A percentile compares a stretch with the other conserved stretches of the same genome.
Conservation (phyloP, 106 monocot species). For the Ottelia alismoides region DNA sequence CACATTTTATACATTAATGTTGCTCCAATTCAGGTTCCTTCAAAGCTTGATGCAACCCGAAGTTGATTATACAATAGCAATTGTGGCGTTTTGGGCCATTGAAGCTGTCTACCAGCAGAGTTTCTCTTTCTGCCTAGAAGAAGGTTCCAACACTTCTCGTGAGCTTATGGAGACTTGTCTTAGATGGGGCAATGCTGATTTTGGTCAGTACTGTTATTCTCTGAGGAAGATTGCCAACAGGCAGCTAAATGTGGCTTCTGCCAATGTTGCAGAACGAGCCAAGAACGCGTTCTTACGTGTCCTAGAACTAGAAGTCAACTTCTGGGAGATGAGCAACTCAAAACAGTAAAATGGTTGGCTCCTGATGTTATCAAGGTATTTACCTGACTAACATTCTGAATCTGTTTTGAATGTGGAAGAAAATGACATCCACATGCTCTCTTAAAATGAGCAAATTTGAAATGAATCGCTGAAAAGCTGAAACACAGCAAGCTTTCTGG, state of each 20-base stretch:
- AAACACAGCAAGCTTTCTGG: no score
- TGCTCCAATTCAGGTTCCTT: no score
- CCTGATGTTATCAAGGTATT: no score
- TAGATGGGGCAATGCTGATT: conserved; percentile 76
- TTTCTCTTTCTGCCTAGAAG: conserved; percentile 62
- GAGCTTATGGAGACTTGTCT: conserved; percentile 64
- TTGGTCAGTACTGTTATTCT: conserved; percentile 43
- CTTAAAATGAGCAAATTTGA: no score
- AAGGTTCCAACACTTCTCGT: conserved; percentile 38
- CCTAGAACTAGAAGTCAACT: conserved; percentile 54
- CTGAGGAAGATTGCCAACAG: conserved; percentile 57
- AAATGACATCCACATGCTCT: no score
- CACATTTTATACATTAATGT: no score
- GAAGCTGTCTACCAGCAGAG: conserved; percentile 85
- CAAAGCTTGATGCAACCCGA: conserved; percentile 38
- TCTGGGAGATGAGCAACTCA: conserved; percentile 95
- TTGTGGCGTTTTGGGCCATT: conserved; percentile 74
- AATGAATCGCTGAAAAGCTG: no score
- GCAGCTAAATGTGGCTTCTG: conserved; percentile 36
- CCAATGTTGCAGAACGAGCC: conserved; percentile 29
- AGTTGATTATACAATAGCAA: conserved; percentile 35
- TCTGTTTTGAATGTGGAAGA: no score
- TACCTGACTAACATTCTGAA: no score
- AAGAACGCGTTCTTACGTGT: conserved; percentile 49
- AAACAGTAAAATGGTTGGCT: no score